phyloP scores from a whole-genome alignment of 2,329 filamentous ascomycete species.

The Zasmidium angulare region DNA sequence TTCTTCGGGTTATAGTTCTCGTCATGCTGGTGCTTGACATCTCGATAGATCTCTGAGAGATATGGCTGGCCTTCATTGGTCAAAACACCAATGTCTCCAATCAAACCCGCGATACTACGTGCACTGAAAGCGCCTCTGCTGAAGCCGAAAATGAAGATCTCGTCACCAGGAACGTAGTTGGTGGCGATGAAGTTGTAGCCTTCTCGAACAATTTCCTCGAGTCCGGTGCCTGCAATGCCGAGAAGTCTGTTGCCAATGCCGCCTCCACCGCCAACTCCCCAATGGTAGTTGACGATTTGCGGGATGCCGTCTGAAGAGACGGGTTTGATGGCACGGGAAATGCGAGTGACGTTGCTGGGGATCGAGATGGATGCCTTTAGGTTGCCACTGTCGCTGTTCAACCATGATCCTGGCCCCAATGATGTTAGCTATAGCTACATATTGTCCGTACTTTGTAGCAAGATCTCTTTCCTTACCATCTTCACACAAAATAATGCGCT shows the following conservation, averaged over 20 bases:
- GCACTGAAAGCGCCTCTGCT: conserved; percentile 50
- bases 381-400: conserved; percentile 49
- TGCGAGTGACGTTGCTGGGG: conserved; percentile 52
- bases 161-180: conserved; percentile 54
- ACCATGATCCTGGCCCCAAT: conserved; percentile 45
- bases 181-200: conserved; percentile 53
- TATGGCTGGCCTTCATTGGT: conserved; percentile 48
- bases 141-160: conserved; percentile 52
- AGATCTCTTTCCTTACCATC: conserved; percentile 21
- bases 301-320: conserved; percentile 49
- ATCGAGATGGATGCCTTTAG: conserved; percentile 45
- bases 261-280: conserved; percentile 48
- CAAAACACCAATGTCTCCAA: conserved; percentile 48
- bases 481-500: conserved; percentile 29
- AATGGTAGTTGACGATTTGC: conserved; percentile 54
- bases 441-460: background rate
- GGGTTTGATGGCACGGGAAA: conserved; percentile 51
- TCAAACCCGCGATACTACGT: conserved; percentile 47
- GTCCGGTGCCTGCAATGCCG: conserved; percentile 33
- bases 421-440: conserved; percentile 4
- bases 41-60: conserved; percentile 48
- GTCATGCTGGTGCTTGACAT: conserved; percentile 47
- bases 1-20: conserved; percentile 45
- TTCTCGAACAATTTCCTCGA: conserved; percentile 49
- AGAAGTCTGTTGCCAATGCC: conserved; percentile 43